Evolutionary conservation across 2,329 filamentous ascomycete genomes (phyloP).

Genomic region (Phyllosticta citrichinensis): DNA sequence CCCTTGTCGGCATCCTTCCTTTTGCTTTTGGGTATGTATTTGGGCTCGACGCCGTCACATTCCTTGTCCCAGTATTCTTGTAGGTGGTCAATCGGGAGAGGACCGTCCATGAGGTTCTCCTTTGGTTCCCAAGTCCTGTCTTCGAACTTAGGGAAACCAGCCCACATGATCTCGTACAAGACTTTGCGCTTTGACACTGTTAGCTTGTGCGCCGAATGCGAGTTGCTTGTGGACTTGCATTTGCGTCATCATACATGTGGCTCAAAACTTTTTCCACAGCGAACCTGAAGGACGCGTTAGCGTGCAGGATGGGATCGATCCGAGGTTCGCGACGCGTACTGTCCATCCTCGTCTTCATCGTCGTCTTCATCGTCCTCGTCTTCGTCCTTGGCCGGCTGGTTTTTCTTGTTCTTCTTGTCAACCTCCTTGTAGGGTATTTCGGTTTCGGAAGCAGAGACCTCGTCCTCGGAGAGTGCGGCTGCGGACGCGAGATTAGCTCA

Average conservation of each 20-base stretch:
- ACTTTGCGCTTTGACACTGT: conserved; percentile 32
- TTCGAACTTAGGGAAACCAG: conserved; percentile 59
- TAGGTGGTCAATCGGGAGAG: conserved; percentile 39
- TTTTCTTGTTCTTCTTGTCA: conserved; percentile 9
- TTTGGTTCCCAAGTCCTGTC: conserved; percentile 75
- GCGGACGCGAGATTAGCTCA: neutral
- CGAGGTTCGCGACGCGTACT: conserved; percentile 25
- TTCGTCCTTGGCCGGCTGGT: conserved; percentile 8
- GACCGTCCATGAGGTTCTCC: conserved; percentile 50
- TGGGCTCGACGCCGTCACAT: conserved; percentile 52
- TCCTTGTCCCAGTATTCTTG: conserved; percentile 52
- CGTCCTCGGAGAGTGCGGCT: conserved; percentile 33
- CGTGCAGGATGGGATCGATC: neutral
- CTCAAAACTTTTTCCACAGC: conserved; percentile 64
- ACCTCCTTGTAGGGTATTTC: conserved; percentile 20
- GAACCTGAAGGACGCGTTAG: conserved; percentile 42
- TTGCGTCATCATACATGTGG: conserved; percentile 48
- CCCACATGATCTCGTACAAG: conserved; percentile 78
- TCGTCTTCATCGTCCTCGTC: conserved; percentile 15
- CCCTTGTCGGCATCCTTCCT: conserved; percentile 15
- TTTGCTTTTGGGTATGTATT: conserved; percentile 17
- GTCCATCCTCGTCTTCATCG: conserved; percentile 28
- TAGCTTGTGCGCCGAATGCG: conserved; percentile 10
- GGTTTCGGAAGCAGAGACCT: conserved; percentile 22
- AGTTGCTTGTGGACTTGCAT: conserved; percentile 2